A percentile compares a stretch with the other conserved stretches of the same genome.
Evolutionary conservation across 352 stramenopile genomes (phyloP).

Genomic region (Globisporangium takayamanum): DNA sequence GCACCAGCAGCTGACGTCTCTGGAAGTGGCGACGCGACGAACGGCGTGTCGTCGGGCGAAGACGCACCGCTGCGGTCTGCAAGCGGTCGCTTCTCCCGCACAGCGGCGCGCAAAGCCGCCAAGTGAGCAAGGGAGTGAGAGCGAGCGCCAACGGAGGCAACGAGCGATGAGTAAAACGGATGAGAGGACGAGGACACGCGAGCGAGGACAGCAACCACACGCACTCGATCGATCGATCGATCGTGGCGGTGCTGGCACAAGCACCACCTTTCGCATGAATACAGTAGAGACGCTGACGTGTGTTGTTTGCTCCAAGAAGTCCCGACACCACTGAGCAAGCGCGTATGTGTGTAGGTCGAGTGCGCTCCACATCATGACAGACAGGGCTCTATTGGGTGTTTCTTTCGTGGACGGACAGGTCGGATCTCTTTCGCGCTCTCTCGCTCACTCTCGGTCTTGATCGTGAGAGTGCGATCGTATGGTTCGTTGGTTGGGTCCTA

Average conservation of each 20-base stretch:
- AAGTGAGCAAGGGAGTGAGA: constrained; percentile 2
- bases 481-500: too few species aligned
- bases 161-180: not conserved
- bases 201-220: too few species aligned
- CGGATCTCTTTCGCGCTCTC: not conserved
- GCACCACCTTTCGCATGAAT: constrained; percentile 6
- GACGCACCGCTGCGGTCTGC: not conserved
- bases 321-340: not conserved
- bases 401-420: not conserved
- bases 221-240: too few species aligned
- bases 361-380: not conserved
- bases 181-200: too few species aligned
- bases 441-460: too few species aligned
- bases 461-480: too few species aligned
- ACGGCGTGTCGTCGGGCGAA: constrained; percentile 3
- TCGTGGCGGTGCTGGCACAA: not conserved
- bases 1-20: not conserved
- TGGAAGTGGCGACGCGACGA: not conserved
- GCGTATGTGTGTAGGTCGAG: not conserved
- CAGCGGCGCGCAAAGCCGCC: constrained; percentile 4
- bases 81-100: constrained; percentile 5
- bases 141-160: not conserved
- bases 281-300: constrained; percentile 5
- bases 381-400: constrained; percentile 4
- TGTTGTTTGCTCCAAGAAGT: not conserved